Evolutionary conservation across 164 flowering plant species (phyloP).

Genomic region (Umbilicus rupestris): DNA sequence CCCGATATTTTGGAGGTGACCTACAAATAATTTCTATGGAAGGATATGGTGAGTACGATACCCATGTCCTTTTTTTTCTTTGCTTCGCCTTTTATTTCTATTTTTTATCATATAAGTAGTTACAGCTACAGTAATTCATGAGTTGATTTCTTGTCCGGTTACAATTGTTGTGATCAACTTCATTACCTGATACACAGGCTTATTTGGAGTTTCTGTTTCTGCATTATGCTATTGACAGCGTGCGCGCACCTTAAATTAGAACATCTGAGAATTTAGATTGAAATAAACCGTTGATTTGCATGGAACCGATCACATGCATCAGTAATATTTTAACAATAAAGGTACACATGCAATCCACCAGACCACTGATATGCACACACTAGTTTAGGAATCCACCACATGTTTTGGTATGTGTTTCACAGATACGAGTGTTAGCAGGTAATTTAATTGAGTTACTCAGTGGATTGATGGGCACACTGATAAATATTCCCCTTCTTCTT

Average conservation of each 20-base stretch:
- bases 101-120: not conserved
- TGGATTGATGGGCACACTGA: not conserved
- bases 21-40: slow-evolving; percentile 96
- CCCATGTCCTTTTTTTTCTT: not conserved
- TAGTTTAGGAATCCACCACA: not conserved
- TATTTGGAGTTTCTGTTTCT: not conserved
- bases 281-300: not conserved
- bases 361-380: not conserved
- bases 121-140: not conserved
- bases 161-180: no score
- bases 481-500: not conserved
- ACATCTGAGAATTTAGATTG: not conserved
- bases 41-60: slow-evolving; percentile 74
- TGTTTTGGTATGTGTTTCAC: not conserved
- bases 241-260: not conserved
- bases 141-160: no score
- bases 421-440: not conserved
- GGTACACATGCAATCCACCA: not conserved
- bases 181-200: not conserved
- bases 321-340: not conserved
- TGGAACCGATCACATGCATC: not conserved
- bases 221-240: no score
- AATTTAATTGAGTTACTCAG: not conserved
- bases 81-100: not conserved
- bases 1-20: slow-evolving; percentile 97